Conservation (phyloP, 2,329 filamentous ascomycete species). For the Sarocladium oryzae region DNA sequence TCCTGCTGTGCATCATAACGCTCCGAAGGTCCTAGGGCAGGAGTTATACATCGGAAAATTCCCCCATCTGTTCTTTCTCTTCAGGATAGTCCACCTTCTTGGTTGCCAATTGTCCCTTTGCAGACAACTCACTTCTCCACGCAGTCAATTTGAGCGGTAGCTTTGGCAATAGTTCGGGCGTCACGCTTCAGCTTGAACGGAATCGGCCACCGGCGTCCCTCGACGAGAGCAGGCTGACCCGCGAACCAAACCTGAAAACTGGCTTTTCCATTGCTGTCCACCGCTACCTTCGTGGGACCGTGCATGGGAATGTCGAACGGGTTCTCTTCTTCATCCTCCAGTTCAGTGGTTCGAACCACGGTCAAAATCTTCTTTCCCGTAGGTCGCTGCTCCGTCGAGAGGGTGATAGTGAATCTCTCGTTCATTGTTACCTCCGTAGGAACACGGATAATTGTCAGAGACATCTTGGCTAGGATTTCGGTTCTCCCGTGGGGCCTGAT, state of each 20-base stretch:
- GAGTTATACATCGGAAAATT: too few species aligned
- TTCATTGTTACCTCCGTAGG: background rate
- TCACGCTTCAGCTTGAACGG: constrained; percentile 4
- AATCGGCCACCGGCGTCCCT: constrained; percentile 1
- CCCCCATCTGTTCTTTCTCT: too few species aligned
- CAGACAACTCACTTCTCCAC: background rate
- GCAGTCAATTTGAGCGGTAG: background rate
- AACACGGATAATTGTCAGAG: background rate
- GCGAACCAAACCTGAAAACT: background rate
- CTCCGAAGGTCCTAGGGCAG: too few species aligned
- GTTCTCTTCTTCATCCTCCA: background rate
- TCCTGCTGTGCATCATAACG: too few species aligned
- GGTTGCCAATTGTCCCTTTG: too few species aligned
- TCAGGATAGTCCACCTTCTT: too few species aligned
- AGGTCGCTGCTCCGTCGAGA: background rate
- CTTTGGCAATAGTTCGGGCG: background rate
- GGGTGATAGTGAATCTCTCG: background rate
- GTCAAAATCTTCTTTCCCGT: background rate
- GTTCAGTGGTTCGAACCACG: background rate
- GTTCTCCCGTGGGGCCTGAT: too few species aligned
- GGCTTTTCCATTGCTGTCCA: background rate
- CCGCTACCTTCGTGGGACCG: background rate
- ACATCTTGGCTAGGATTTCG: background rate
- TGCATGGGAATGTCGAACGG: background rate
- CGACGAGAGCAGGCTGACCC: background rate